Percentiles rank a stretch among this genome's conserved stretches.
These are phyloP conservation scores for Colletotrichum sansevieriae DNA, from an alignment of 2,329 filamentous ascomycete species.

Conservation along the genomic window DNA sequence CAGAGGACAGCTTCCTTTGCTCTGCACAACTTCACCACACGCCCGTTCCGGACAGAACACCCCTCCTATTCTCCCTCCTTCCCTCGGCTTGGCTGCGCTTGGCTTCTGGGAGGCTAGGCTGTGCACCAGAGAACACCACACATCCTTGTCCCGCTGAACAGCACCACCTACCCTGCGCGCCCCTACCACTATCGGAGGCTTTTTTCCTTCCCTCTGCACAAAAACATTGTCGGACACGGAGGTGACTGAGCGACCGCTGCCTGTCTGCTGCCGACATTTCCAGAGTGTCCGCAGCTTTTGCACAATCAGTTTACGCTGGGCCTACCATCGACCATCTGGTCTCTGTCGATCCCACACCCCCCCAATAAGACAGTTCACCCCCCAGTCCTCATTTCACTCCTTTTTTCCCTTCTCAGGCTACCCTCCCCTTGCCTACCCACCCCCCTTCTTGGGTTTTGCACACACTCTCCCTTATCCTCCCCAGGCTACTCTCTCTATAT, in stretches of 20 bases:
- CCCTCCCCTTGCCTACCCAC: slow-evolving; percentile 24
- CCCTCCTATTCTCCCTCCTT: neutral
- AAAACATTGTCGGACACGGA: slow-evolving; percentile 6
- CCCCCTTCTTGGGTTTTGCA: slow-evolving; percentile 12
- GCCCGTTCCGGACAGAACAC: slow-evolving; percentile 3
- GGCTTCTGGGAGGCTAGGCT: too few species aligned
- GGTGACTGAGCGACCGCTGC: slow-evolving; percentile 33
- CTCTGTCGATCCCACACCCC: slow-evolving; percentile 19
- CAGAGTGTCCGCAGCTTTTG: slow-evolving; percentile 19
- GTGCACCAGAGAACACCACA: slow-evolving; percentile 14
- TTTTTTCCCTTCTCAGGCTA: slow-evolving; percentile 30
- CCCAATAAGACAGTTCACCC: slow-evolving; percentile 5
- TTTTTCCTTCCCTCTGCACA: slow-evolving; percentile 10
- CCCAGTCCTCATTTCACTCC: slow-evolving; percentile 20
- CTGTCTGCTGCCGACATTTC: slow-evolving; percentile 16
- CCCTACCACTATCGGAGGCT: neutral
- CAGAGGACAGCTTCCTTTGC: slow-evolving; percentile 6
- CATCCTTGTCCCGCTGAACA: slow-evolving; percentile 26
- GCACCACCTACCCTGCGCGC: neutral
- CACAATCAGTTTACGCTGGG: slow-evolving; percentile 26
- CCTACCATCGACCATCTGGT: slow-evolving; percentile 19
- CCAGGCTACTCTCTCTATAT: slow-evolving; percentile 35
- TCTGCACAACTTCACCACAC: neutral
- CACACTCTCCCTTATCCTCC: slow-evolving; percentile 21
- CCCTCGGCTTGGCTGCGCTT: slow-evolving; percentile 32